Evolutionary conservation across 2,329 filamentous ascomycete genomes (phyloP).

Genomic region (Hymenoscyphus fructigenus): DNA sequence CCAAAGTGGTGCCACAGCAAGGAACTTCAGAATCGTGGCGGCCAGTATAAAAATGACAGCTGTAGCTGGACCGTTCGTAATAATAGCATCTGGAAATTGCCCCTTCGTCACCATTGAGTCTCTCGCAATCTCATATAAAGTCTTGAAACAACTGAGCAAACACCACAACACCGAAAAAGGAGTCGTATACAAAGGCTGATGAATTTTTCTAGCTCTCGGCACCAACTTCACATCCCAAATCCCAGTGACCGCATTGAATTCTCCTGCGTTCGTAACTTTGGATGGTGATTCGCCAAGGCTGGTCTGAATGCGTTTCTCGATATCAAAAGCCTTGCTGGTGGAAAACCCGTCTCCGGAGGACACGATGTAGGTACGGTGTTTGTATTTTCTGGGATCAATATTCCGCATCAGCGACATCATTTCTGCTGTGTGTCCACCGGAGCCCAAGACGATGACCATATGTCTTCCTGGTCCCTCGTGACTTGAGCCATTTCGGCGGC

Average conservation of each 20-base stretch:
- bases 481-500: conserved; percentile 12
- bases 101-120: conserved; percentile 35
- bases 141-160: conserved; percentile 59
- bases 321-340: conserved; percentile 58
- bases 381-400: conserved; percentile 48
- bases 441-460: conserved; percentile 81
- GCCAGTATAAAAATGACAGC: conserved; percentile 72
- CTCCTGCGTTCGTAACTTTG: conserved; percentile 19
- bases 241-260: conserved; percentile 24
- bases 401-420: conserved; percentile 81
- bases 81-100: conserved; percentile 68
- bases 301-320: conserved; percentile 51
- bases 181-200: conserved; percentile 75
- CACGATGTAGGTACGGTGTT: conserved; percentile 75
- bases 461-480: conserved; percentile 47
- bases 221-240: conserved; percentile 56
- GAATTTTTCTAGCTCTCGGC: conserved; percentile 74
- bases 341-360: conserved; percentile 76
- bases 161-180: conserved; percentile 67
- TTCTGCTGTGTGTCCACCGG: conserved; percentile 91
- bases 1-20: conserved; percentile 51
- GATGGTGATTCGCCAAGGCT: conserved; percentile 14
- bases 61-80: conserved; percentile 87
- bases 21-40: conserved; percentile 48
- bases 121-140: conserved; percentile 45